Conservation (phyloP, 2,329 filamentous ascomycete genomes). For the Apiospora marii region DNA sequence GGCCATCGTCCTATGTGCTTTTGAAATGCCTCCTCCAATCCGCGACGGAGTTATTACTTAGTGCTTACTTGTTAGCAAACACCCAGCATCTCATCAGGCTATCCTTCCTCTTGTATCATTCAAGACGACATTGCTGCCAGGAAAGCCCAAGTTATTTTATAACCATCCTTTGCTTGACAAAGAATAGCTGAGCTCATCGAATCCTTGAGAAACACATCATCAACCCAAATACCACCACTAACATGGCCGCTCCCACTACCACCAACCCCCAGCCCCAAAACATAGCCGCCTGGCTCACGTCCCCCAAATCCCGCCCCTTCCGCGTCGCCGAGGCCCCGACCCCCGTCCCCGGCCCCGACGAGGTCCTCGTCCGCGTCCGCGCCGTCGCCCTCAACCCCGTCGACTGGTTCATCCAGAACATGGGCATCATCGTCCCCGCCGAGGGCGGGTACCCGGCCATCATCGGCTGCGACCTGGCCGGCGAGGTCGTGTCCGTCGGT, state of each 20-base stretch:
- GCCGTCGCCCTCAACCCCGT: conserved; percentile 45
- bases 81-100: background rate
- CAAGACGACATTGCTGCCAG: background rate
- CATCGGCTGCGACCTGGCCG: conserved; percentile 44
- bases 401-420: conserved; percentile 42
- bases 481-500: conserved; percentile 43
- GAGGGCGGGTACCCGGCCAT: conserved; percentile 43
- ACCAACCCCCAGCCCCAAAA: background rate
- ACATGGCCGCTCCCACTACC: background rate
- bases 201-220: background rate
- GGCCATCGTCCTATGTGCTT: background rate
- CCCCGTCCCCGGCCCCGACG: conserved; percentile 23
- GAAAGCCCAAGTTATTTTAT: too few relatives aligned
- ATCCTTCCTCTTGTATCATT: background rate
- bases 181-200: too few relatives aligned
- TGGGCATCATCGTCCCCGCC: conserved; percentile 35
- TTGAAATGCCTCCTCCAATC: background rate
- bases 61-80: background rate
- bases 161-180: background rate
- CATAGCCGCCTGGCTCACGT: conserved; percentile 2
- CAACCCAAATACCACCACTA: background rate
- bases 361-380: conserved; percentile 40
- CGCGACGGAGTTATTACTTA: background rate
- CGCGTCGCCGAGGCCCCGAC: background rate
- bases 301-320: conserved; percentile 5